These are phyloP conservation scores for Phytopythium mirpurense DNA, from an alignment of 352 stramenopile genomes.

Conservation along the genomic window DNA sequence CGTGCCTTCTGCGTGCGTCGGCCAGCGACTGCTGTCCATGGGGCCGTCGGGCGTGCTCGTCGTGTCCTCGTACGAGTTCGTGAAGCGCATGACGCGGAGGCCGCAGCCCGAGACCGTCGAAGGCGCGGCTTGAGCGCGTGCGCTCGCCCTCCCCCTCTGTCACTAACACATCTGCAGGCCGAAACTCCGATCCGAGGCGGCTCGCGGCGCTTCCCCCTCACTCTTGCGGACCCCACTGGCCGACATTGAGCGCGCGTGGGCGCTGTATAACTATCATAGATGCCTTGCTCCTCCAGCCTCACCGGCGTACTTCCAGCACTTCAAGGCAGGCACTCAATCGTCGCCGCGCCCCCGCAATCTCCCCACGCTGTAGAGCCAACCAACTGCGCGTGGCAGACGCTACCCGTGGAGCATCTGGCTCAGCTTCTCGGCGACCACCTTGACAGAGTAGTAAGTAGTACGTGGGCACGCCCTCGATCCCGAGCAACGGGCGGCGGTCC, in stretches of 20 bases:
- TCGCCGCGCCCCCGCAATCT: not conserved
- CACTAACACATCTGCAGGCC: too few species aligned
- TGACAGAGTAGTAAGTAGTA: not conserved
- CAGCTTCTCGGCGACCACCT: not conserved
- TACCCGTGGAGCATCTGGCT: not conserved
- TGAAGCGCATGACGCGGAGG: slow-evolving; percentile 83
- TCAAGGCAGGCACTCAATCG: too few species aligned
- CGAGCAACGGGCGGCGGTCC: not conserved
- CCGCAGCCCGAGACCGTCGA: slow-evolving; percentile 24
- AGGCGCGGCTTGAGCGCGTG: not conserved
- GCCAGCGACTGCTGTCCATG: slow-evolving; percentile 72
- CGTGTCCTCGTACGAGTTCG: slow-evolving; percentile 87
- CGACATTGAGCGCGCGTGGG: not conserved
- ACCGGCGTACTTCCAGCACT: too few species aligned
- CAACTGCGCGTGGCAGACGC: not conserved
- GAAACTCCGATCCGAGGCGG: too few species aligned
- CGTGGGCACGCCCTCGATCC: not conserved
- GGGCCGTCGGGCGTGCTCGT: slow-evolving; percentile 80
- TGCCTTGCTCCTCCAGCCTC: not conserved
- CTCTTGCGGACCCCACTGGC: not conserved
- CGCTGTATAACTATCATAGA: slow-evolving; percentile 3
- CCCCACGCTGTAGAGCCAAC: not conserved
- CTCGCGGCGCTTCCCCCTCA: too few species aligned
- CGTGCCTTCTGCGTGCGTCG: not conserved
- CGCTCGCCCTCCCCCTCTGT: too few species aligned